phyloP scores from a whole-genome alignment of 1,284 basidiomycete species.

The Rhodotorula sp. region DNA sequence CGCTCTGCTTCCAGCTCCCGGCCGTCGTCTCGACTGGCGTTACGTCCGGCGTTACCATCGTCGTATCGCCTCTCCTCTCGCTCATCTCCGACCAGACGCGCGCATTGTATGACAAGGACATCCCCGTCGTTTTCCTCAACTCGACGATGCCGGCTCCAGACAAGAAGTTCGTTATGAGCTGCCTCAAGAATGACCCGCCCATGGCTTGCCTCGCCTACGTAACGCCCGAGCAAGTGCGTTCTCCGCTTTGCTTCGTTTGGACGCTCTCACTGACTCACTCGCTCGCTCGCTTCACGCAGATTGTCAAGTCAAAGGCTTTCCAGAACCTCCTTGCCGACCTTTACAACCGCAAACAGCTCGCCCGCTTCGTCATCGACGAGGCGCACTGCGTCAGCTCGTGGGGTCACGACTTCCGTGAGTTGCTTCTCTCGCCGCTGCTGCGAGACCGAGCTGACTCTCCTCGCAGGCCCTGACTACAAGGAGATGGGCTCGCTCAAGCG shows the following conservation, averaged over 20 bases:
- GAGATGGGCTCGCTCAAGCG: constrained; percentile 65
- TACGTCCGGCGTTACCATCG: constrained; percentile 80
- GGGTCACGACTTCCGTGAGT: constrained; percentile 76
- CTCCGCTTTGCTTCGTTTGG: not conserved
- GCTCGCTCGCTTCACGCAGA: constrained; percentile 12
- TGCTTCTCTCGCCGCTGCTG: not conserved
- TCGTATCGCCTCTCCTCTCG: constrained; percentile 84
- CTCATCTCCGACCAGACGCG: constrained; percentile 88
- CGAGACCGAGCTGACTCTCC: not conserved
- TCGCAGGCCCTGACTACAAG: constrained; percentile 50
- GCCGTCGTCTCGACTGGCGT: constrained; percentile 72
- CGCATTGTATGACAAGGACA: constrained; percentile 59
- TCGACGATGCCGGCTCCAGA: constrained; percentile 57
- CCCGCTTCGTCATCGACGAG: constrained; percentile 92
- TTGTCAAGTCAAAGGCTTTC: constrained; percentile 61
- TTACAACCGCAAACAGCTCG: constrained; percentile 61
- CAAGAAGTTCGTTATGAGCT: constrained; percentile 50
- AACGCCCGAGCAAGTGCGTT: constrained; percentile 85
- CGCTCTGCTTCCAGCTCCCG: constrained; percentile 79
- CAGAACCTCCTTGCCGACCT: constrained; percentile 61
- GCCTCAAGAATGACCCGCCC: constrained; percentile 53
- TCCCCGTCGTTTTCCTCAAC: constrained; percentile 72
- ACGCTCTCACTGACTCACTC: not conserved
- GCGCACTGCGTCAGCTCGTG: constrained; percentile 85
- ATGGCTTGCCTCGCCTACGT: constrained; percentile 70